A percentile compares a stretch with the other conserved stretches of the same genome.
Conservation (phyloP, 768 basidiomycete species). For the Agrocybe chaxingu region DNA sequence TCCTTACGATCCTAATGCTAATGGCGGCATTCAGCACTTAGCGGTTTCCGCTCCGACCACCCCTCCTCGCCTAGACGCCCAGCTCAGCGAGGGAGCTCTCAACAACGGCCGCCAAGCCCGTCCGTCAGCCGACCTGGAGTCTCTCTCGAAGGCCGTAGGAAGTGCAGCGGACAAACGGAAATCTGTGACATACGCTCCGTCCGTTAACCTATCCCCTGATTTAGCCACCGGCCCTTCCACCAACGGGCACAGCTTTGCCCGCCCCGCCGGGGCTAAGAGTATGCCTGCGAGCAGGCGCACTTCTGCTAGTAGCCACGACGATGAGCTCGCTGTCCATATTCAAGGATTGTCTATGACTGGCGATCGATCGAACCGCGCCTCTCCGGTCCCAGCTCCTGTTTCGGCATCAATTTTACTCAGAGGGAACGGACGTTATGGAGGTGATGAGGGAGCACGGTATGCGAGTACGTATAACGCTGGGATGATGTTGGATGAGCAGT, state of each 20-base stretch:
- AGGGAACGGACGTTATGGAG: slow-evolving; percentile 48
- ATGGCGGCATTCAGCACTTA: slow-evolving; percentile 61
- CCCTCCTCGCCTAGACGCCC: slow-evolving; percentile 74
- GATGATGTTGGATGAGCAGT: slow-evolving; percentile 89
- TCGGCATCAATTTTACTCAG: slow-evolving; percentile 54
- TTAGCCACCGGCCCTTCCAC: slow-evolving; percentile 38
- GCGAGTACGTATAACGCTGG: slow-evolving; percentile 74
- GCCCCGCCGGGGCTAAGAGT: slow-evolving; percentile 78
- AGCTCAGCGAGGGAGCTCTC: slow-evolving; percentile 58
- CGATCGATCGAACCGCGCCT: slow-evolving; percentile 54
- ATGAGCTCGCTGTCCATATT: slow-evolving; percentile 73
- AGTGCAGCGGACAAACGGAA: slow-evolving; percentile 75
- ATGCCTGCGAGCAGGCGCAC: slow-evolving; percentile 92
- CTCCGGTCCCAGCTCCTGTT: slow-evolving; percentile 50
- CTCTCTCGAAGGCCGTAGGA: slow-evolving; percentile 67
- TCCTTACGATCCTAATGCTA: slow-evolving; percentile 58
- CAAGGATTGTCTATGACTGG: slow-evolving; percentile 68
- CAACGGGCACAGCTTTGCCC: slow-evolving; percentile 55
- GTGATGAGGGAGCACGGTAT: slow-evolving; percentile 58
- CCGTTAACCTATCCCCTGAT: slow-evolving; percentile 73
- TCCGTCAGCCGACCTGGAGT: slow-evolving; percentile 58
- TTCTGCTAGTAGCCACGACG: slow-evolving; percentile 84
- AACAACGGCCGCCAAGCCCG: slow-evolving; percentile 38
- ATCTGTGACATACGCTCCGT: slow-evolving; percentile 81
- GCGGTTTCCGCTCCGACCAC: slow-evolving; percentile 90